Evolutionary conservation across 2,329 filamentous ascomycete species (phyloP).

Genomic region (Nemania sp.): DNA sequence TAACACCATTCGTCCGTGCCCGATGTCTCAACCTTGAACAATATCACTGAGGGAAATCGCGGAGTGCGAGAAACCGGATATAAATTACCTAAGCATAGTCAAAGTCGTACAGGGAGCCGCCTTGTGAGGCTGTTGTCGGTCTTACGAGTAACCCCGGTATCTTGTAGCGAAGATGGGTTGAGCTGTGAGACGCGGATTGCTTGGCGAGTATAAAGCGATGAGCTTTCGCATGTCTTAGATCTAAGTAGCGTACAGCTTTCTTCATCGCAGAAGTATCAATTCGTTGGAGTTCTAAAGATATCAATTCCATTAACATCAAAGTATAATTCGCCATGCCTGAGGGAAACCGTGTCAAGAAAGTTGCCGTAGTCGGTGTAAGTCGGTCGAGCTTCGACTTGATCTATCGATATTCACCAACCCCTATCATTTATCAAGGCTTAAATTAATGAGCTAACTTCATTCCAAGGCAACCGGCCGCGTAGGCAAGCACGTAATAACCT

Average conservation of each 20-base stretch:
- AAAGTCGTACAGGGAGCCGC: too few species aligned
- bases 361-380: constrained; percentile 54
- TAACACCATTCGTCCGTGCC: too few species aligned
- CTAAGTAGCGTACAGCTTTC: constrained; percentile 11
- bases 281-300: not conserved
- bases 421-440: too few species aligned
- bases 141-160: too few species aligned
- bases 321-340: constrained; percentile 7
- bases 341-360: constrained; percentile 46
- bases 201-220: not conserved
- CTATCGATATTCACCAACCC: not conserved
- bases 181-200: too few species aligned
- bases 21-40: too few species aligned
- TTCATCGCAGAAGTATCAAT: not conserved
- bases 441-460: too few species aligned
- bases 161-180: too few species aligned
- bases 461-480: constrained; percentile 48
- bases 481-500: constrained; percentile 43
- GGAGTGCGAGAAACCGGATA: too few species aligned
- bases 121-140: too few species aligned
- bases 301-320: not conserved
- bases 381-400: not conserved
- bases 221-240: not conserved
- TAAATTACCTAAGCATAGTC: too few species aligned
- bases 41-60: too few species aligned